Evolutionary conservation across 2,329 filamentous ascomycete species (phyloP).

Genomic region (Ramularia endophylla): DNA sequence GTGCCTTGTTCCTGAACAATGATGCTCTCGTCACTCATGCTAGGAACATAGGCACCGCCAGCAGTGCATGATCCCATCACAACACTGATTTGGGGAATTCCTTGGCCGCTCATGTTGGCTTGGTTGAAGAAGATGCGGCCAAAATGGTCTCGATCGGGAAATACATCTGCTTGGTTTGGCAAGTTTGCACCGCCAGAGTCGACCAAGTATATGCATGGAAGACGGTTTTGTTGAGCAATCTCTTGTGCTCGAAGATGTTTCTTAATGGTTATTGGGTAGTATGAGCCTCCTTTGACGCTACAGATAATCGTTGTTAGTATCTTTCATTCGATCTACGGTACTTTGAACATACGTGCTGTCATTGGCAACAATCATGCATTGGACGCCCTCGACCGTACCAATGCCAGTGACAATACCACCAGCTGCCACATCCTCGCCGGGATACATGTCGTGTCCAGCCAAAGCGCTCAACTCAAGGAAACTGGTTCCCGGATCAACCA

Average conservation of each 20-base stretch:
- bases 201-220: slow-evolving; percentile 88
- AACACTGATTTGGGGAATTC: slow-evolving; percentile 88
- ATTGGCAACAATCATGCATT: slow-evolving; percentile 90
- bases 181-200: slow-evolving; percentile 95
- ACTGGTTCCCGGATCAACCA: slow-evolving; percentile 82
- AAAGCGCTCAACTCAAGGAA: slow-evolving; percentile 94
- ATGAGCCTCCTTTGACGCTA: slow-evolving; percentile 85
- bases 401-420: slow-evolving; percentile 91
- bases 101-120: slow-evolving; percentile 80
- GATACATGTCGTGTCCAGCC: slow-evolving; percentile 79
- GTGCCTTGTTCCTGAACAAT: slow-evolving; percentile 95
- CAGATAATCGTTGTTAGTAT: too few relatives aligned
- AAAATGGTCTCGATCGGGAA: slow-evolving; percentile 92
- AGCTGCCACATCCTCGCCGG: slow-evolving; percentile 78
- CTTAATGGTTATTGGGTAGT: slow-evolving; percentile 95
- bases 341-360: slow-evolving; percentile 70
- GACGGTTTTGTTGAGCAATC: slow-evolving; percentile 79
- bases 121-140: slow-evolving; percentile 98
- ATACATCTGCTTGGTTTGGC: slow-evolving; percentile 91
- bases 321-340: too few relatives aligned
- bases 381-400: slow-evolving; percentile 82
- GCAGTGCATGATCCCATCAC: slow-evolving; percentile 98
- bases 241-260: slow-evolving; percentile 92
- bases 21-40: slow-evolving; percentile 96
- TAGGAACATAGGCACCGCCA: slow-evolving; percentile 90